Evolutionary conservation across 768 basidiomycete species (phyloP).

Genomic region (Boletus rubroflammeus): DNA sequence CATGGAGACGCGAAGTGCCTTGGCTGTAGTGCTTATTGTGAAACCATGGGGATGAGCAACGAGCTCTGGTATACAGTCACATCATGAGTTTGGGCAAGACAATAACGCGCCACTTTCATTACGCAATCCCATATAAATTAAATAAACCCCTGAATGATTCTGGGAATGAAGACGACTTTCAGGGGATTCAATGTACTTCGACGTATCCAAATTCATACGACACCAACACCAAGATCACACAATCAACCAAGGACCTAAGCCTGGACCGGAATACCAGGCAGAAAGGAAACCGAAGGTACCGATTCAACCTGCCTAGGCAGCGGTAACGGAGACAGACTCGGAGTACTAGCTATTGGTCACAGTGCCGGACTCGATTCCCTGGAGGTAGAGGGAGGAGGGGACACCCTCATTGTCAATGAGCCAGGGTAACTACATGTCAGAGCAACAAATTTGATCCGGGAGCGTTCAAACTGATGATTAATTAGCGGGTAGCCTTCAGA

Average conservation of each 20-base stretch:
- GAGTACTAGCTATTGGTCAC: conserved; percentile 43
- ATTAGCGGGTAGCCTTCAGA: no score
- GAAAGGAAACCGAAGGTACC: not conserved
- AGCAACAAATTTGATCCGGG: not conserved
- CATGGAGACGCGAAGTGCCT: conserved; percentile 16
- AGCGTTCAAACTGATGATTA: not conserved
- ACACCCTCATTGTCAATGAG: conserved; percentile 46
- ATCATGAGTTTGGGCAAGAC: conserved; percentile 18
- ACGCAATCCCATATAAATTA: conserved; percentile 4
- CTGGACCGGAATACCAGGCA: not conserved
- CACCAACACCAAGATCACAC: not conserved
- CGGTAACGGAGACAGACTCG: conserved; percentile 38
- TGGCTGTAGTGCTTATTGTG: conserved; percentile 26
- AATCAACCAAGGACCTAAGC: not conserved
- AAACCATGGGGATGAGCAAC: conserved; percentile 26
- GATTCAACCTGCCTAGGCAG: not conserved
- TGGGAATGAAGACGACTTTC: not conserved
- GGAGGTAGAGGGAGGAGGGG: conserved; percentile 44
- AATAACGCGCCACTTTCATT: conserved; percentile 17
- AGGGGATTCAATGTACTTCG: not conserved
- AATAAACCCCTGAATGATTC: conserved; percentile 12
- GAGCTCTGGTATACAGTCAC: conserved; percentile 3
- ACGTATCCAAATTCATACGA: no score
- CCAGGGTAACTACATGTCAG: conserved; percentile 36
- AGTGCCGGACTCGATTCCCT: conserved; percentile 53